phyloP scores from a whole-genome alignment of 1,284 basidiomycete genomes.

The Ceratobasidium sp. region DNA sequence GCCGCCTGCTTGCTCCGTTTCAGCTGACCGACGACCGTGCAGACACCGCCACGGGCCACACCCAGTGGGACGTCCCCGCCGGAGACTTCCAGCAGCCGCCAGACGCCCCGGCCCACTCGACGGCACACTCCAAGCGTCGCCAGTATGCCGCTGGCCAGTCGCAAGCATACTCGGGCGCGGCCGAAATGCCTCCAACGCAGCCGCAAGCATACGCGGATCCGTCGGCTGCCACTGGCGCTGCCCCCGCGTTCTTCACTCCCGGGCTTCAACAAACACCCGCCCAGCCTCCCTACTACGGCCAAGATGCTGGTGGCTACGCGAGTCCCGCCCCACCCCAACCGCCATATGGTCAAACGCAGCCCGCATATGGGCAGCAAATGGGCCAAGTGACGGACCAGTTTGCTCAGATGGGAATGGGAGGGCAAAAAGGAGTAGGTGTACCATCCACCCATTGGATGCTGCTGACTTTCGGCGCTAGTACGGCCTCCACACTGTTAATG shows the following conservation, averaged over 20 bases:
- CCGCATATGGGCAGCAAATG: conserved; percentile 48
- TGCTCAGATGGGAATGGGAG: conserved; percentile 79
- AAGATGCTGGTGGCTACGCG: conserved; percentile 40
- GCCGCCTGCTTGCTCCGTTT: conserved; percentile 2
- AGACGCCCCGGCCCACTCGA: conserved; percentile 44
- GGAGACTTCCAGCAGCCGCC: conserved; percentile 39
- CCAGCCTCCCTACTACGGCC: conserved; percentile 55
- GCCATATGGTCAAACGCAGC: conserved; percentile 52
- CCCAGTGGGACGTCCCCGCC: conserved; percentile 71
- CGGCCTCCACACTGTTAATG: conserved; percentile 82
- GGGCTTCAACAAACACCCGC: conserved; percentile 56
- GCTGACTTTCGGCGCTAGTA: conserved; percentile 51
- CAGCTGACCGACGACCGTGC: conserved; percentile 38
- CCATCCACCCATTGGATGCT: conserved; percentile 25
- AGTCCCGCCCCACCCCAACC: conserved; percentile 52
- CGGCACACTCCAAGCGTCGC: conserved; percentile 68
- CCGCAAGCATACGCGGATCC: conserved; percentile 35
- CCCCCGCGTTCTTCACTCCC: conserved; percentile 75
- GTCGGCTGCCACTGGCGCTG: conserved; percentile 42
- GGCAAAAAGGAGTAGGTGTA: conserved; percentile 59
- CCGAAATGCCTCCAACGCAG: conserved; percentile 46
- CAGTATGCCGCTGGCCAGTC: conserved; percentile 92
- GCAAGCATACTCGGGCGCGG: conserved; percentile 77
- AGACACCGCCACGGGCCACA: conserved; percentile 64
- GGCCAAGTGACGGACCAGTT: conserved; percentile 85